phyloP scores from a whole-genome alignment of 305 asterid genomes.

The Solanum hybrid region DNA sequence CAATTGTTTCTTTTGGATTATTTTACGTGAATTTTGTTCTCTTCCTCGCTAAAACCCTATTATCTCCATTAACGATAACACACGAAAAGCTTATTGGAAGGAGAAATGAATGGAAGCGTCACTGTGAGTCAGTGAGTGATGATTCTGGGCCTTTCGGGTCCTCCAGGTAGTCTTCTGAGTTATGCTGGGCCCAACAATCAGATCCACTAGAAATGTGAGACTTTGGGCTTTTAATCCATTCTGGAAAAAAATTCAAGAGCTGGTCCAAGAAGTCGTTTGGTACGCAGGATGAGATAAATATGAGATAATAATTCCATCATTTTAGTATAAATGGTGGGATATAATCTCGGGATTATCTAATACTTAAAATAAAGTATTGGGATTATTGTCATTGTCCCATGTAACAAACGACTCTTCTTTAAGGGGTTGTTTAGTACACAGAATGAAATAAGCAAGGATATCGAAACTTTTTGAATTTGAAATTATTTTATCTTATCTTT shows the following conservation, averaged over 20 bases:
- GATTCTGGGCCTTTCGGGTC: background rate
- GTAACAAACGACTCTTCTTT: background rate
- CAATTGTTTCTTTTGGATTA: constrained; percentile 4
- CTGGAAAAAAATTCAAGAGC: background rate
- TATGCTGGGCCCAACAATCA: background rate
- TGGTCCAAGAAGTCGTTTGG: background rate
- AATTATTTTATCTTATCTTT: no score
- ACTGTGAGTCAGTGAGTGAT: background rate
- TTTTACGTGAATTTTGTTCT: background rate
- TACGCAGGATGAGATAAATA: background rate
- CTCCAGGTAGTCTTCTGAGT: background rate
- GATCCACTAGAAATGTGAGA: background rate
- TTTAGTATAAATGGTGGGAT: background rate
- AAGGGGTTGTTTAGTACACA: background rate
- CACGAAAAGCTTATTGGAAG: background rate
- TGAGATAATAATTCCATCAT: background rate
- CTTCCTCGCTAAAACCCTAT: constrained; percentile 15
- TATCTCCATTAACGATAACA: constrained; percentile 26
- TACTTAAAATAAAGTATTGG: no score
- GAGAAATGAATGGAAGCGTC: background rate
- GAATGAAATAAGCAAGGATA: no score
- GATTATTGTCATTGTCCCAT: background rate
- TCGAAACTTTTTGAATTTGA: background rate
- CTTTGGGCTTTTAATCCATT: background rate
- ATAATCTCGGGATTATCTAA: background rate